Conservation (phyloP, 768 basidiomycete genomes). For the Xanthoconium purpureum region DNA sequence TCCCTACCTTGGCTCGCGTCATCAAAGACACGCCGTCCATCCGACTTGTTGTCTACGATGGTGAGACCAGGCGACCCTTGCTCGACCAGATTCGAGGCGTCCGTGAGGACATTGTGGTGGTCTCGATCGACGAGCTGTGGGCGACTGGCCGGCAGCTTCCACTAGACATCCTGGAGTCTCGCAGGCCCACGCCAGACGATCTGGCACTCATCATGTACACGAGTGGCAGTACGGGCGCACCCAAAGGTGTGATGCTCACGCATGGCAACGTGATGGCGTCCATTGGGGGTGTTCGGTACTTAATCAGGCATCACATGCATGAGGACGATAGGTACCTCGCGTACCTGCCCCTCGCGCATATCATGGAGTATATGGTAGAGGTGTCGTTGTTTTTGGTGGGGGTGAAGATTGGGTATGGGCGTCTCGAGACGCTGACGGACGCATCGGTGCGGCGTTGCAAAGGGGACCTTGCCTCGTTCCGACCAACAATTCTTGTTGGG, state of each 20-base stretch:
- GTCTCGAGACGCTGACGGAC: constrained; percentile 95
- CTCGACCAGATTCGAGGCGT: constrained; percentile 57
- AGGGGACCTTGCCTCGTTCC: constrained; percentile 82
- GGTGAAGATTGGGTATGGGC: constrained; percentile 83
- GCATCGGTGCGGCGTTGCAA: constrained; percentile 84
- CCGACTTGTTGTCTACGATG: constrained; percentile 84
- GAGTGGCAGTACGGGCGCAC: constrained; percentile 84
- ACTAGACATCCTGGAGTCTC: constrained; percentile 45
- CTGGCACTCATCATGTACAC: constrained; percentile 81
- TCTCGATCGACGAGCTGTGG: constrained; percentile 70
- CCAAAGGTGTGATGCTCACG: constrained; percentile 90
- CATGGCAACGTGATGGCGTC: constrained; percentile 86
- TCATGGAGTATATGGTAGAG: constrained; percentile 95
- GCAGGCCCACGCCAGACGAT: constrained; percentile 49
- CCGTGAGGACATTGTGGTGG: constrained; percentile 57
- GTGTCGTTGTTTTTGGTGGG: constrained; percentile 70
- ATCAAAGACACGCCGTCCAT: constrained; percentile 73
- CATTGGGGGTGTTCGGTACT: constrained; percentile 72
- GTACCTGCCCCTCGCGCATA: constrained; percentile 92
- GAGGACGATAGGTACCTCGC: constrained; percentile 60
- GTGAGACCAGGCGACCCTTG: constrained; percentile 48
- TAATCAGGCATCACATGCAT: constrained; percentile 57
- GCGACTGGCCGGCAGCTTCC: constrained; percentile 57
- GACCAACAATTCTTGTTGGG: constrained; percentile 85
- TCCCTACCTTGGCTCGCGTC: constrained; percentile 73